A percentile compares a stretch with the other conserved stretches of the same genome.
Conservation (phyloP, 441 rosid genomes). For the Codiaeum variegatum region DNA sequence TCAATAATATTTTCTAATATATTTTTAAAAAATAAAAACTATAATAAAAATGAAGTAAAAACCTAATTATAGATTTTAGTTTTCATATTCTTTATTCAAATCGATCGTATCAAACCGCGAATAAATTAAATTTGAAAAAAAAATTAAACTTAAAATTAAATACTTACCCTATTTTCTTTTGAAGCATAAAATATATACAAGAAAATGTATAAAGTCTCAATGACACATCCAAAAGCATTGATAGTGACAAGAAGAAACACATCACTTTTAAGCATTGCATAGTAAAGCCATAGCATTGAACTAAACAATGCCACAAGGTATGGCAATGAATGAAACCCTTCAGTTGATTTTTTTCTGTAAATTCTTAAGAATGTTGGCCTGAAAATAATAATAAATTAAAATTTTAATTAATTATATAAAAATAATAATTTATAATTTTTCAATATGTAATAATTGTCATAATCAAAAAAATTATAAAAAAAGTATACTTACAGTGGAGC, state of each 20-base stretch:
- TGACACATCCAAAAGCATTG: conserved; percentile 67
- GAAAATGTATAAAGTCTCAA: conserved; percentile 62
- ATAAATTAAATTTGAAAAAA: not conserved
- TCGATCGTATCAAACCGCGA: too few species aligned
- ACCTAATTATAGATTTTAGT: too few species aligned
- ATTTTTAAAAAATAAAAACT: too few species aligned
- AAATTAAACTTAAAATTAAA: not conserved
- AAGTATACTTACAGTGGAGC: conserved; percentile 71
- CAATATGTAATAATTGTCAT: not conserved
- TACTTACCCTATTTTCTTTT: conserved; percentile 43
- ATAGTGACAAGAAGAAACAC: conserved; percentile 72
- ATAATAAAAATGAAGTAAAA: too few species aligned
- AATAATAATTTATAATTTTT: too few species aligned
- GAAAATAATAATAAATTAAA: conserved; percentile 11
- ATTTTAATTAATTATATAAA: not conserved
- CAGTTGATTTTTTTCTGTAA: conserved; percentile 61
- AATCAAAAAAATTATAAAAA: not conserved
- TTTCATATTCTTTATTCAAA: too few species aligned
- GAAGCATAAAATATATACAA: conserved; percentile 60
- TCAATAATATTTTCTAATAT: too few species aligned
- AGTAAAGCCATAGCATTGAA: conserved; percentile 82
- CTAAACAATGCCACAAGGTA: conserved; percentile 79
- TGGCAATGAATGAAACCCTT: conserved; percentile 70
- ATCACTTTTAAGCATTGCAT: conserved; percentile 51
- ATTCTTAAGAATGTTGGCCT: conserved; percentile 78